Evolutionary conservation across 2,329 filamentous ascomycete species (phyloP), one percentile per base, ranked within the genome.

Genomic region (Neopestalotiopsis sp.): DNA sequence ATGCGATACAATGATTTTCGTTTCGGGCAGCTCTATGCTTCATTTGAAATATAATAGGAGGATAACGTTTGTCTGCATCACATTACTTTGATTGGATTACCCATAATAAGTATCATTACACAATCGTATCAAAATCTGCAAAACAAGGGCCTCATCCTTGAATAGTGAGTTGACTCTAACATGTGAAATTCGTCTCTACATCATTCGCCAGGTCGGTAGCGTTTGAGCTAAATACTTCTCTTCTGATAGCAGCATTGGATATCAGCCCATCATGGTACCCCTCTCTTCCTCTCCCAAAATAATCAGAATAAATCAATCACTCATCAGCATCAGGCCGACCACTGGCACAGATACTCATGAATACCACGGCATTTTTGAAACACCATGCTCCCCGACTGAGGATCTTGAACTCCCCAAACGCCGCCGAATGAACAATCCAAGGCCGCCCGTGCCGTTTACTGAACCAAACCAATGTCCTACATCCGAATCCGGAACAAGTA

Each of bases 401-500:
- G 4, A 52, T n/a, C 1, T 9, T 10, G 20, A 24, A 24, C 45
- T 10, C 10, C 10, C 5, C 45, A 52, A 52, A 52, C 6, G 20
- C 17, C 45, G 45, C 45, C 45, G n/a, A 14, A 17, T n/a, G 14
- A 52, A 24, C 20, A 20, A n/a, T 52, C 45, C 14, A 17, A 38
- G 17, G 12, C 20, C 59, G 9, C 20, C 10, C 7, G 10, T 62
- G 28, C n/a, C 13, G 28, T 20, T 62, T 32, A 62, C 6, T 34
- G 14, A 30, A 4, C 40, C 40, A 20, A 28, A 5, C 34, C 59
- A 24, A 71, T 40, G 63, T 71, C 72, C 75, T 78, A 82, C 81
- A 89, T 86, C 75, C 84, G 85, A 62, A 93, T 88, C 5, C 89
- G 86, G 75, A 94, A 86, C 4, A 94, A 82, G 74, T 94, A 94